Conservation (phyloP, 768 basidiomycete genomes). For the Cystobasidium tubakii region DNA sequence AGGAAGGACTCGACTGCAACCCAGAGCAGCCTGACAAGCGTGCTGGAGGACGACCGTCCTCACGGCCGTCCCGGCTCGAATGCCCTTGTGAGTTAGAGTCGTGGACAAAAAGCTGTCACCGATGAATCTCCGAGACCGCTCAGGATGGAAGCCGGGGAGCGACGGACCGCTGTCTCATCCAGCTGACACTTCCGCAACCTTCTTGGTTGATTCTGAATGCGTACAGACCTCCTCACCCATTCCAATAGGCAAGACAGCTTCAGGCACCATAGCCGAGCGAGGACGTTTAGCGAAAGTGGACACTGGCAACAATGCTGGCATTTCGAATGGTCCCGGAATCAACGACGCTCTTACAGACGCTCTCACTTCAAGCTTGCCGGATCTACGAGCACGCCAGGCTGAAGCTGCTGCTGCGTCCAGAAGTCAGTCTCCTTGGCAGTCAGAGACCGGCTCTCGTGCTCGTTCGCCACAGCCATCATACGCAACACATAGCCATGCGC, state of each 20-base stretch:
- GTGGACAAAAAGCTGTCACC: constrained; percentile 1
- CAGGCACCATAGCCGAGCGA: not conserved
- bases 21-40: constrained; percentile 6
- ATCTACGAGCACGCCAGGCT: not conserved
- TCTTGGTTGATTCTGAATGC: not conserved
- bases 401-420: not conserved
- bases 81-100: not conserved
- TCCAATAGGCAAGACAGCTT: not conserved
- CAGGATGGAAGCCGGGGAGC: too few species aligned
- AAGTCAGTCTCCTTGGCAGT: not conserved
- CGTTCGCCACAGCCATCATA: constrained; percentile 2
- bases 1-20: not conserved
- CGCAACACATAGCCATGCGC: not conserved
- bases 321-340: not conserved
- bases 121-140: too few species aligned
- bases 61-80: not conserved
- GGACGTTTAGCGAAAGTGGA: not conserved
- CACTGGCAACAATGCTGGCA: not conserved
- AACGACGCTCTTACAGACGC: not conserved
- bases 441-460: constrained; percentile 2
- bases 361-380: not conserved
- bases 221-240: not conserved
- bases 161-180: not conserved
- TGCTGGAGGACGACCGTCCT: not conserved
- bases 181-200: not conserved